Percentiles rank a stretch among this genome's conserved stretches.
Evolutionary conservation across 495 filamentous ascomycete genomes (phyloP).

Genomic region (Aspergillus mulundensis): DNA sequence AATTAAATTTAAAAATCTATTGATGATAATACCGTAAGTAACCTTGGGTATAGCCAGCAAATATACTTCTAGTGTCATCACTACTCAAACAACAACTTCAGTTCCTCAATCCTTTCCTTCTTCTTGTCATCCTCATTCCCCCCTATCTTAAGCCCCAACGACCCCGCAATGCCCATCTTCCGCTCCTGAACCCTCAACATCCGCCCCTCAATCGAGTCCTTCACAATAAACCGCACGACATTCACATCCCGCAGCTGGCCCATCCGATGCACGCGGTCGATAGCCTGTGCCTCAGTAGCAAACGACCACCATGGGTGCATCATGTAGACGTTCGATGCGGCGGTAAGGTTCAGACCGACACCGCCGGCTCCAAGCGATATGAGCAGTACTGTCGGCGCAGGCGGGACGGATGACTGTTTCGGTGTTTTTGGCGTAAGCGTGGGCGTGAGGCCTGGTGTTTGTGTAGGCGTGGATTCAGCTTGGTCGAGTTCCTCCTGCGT

Average conservation of each 20-base stretch:
- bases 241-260: slow-evolving; percentile 83
- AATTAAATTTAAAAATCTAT: neutral
- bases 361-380: slow-evolving; percentile 87
- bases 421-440: slow-evolving; percentile 22
- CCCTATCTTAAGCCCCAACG: slow-evolving; percentile 72
- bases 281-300: slow-evolving; percentile 93
- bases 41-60: too few species aligned
- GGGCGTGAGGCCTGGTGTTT: slow-evolving; percentile 14
- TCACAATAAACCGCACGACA: slow-evolving; percentile 82
- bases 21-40: neutral
- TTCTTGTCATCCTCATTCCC: slow-evolving; percentile 89
- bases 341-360: slow-evolving; percentile 88
- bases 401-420: neutral
- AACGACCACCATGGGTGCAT: slow-evolving; percentile 99
- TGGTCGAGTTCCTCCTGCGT: slow-evolving; percentile 33
- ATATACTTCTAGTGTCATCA: neutral
- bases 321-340: slow-evolving; percentile 86
- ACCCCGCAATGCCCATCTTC: slow-evolving; percentile 84
- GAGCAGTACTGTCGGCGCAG: slow-evolving; percentile 56
- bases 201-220: slow-evolving; percentile 86
- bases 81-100: slow-evolving; percentile 82
- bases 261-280: slow-evolving; percentile 99
- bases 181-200: slow-evolving; percentile 93
- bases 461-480: neutral
- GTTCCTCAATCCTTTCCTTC: slow-evolving; percentile 86